Conservation (phyloP, 2,329 filamentous ascomycete species). For the Colletotrichum lini region DNA sequence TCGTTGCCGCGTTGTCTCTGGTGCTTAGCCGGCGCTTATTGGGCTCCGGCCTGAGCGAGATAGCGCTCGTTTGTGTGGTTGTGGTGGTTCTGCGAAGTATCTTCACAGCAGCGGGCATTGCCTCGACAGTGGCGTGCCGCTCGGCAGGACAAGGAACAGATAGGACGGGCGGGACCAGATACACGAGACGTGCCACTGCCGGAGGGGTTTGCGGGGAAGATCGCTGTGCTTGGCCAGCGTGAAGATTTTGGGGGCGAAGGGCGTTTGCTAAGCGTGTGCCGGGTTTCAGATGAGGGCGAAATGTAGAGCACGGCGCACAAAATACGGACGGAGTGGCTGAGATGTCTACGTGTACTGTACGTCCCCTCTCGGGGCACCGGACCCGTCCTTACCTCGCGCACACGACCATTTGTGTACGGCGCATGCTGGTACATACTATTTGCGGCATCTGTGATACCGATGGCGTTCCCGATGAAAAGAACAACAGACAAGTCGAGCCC, state of each 20-base stretch:
- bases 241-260: constrained; percentile 6
- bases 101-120: not conserved
- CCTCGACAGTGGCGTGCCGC: constrained; percentile 8
- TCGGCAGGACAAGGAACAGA: not conserved
- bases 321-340: constrained; percentile 35
- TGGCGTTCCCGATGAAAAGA: constrained; percentile 7
- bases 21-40: constrained; percentile 7
- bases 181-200: constrained; percentile 22
- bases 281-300: constrained; percentile 39
- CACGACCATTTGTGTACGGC: not conserved
- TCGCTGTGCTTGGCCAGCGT: constrained; percentile 11
- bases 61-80: constrained; percentile 11
- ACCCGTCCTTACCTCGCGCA: constrained; percentile 16
- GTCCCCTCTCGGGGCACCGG: not conserved
- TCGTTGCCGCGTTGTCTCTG: not conserved
- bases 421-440: constrained; percentile 19
- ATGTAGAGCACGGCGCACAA: constrained; percentile 27
- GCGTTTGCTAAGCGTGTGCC: constrained; percentile 25
- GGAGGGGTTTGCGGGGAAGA: constrained; percentile 35
- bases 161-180: constrained; percentile 16
- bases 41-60: constrained; percentile 25
- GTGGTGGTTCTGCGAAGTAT: constrained; percentile 14
- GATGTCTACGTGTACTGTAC: constrained; percentile 26
- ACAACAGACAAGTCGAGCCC: constrained; percentile 2
- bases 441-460: constrained; percentile 11